Evolutionary conservation across 2,329 filamentous ascomycete genomes (phyloP).

Genomic region (Calonectria henricotiae): DNA sequence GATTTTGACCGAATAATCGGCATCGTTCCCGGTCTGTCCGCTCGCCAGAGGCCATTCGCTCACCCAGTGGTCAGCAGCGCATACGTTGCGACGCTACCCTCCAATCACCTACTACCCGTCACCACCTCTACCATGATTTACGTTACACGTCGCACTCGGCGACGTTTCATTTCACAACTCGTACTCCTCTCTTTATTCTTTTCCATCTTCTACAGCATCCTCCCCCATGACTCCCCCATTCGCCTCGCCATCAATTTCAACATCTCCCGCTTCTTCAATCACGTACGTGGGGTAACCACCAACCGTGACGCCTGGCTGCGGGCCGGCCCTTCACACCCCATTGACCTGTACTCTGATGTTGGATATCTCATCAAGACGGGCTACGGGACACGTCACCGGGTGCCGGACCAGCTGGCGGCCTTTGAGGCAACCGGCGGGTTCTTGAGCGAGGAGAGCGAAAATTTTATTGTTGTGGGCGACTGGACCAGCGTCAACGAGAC

Average conservation of each 20-base stretch:
- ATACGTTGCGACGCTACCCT: slow-evolving; percentile 19
- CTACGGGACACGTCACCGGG: slow-evolving; percentile 68
- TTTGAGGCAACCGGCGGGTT: slow-evolving; percentile 57
- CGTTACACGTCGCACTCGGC: slow-evolving; percentile 52
- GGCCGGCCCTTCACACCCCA: slow-evolving; percentile 58
- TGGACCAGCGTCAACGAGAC: slow-evolving; percentile 61
- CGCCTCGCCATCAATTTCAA: slow-evolving; percentile 59
- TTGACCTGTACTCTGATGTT: slow-evolving; percentile 65
- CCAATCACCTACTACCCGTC: slow-evolving; percentile 10
- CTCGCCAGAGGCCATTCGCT: slow-evolving; percentile 8
- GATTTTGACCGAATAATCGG: neutral
- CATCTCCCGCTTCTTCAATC: slow-evolving; percentile 53
- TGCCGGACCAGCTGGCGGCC: slow-evolving; percentile 66
- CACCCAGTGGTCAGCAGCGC: slow-evolving; percentile 13
- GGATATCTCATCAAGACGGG: slow-evolving; percentile 72
- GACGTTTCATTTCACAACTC: slow-evolving; percentile 50
- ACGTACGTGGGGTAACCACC: slow-evolving; percentile 51
- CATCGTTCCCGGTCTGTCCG: neutral
- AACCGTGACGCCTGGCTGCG: slow-evolving; percentile 63
- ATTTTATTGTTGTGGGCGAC: slow-evolving; percentile 68
- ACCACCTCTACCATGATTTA: slow-evolving; percentile 41
- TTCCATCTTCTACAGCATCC: slow-evolving; percentile 51
- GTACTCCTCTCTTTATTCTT: slow-evolving; percentile 50
- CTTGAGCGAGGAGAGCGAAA: slow-evolving; percentile 58
- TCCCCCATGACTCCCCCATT: slow-evolving; percentile 56